phyloP scores from a whole-genome alignment of 306 rosid species.

The Luffa acutangula region DNA sequence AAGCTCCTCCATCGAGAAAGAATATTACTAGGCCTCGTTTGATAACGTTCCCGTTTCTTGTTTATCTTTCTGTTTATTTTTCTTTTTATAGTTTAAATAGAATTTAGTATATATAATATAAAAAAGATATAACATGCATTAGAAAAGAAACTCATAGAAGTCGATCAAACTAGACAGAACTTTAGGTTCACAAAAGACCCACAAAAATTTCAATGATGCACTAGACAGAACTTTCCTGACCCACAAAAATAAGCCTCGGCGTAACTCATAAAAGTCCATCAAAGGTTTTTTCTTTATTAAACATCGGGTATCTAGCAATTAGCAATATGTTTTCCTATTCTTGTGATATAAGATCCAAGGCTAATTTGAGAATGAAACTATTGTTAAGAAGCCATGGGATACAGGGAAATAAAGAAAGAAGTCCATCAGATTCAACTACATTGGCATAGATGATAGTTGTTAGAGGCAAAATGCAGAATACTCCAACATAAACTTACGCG shows the following conservation, averaged over 20 bases:
- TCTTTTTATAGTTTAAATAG: no score
- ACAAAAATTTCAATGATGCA: no score
- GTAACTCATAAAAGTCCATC: not conserved
- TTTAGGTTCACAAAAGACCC: no score
- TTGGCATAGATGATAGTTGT: not conserved
- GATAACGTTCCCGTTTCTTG: no score
- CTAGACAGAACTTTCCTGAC: not conserved
- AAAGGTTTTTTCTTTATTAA: not conserved
- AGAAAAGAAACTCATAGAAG: no score
- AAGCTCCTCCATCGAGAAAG: no score
- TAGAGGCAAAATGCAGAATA: not conserved
- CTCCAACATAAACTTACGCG: not conserved
- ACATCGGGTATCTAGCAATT: not conserved
- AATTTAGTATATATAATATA: no score
- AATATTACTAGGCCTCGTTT: no score
- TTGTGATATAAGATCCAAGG: not conserved
- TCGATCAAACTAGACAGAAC: no score
- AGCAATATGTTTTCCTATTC: not conserved
- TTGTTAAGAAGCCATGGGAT: not conserved
- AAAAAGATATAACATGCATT: no score
- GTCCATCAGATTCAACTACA: not conserved
- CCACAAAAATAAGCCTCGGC: not conserved
- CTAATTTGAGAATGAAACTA: not conserved
- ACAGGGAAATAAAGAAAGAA: not conserved
- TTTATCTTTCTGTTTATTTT: no score